Conservation (phyloP, 139 green algal species). For the Penium margaritaceum region DNA sequence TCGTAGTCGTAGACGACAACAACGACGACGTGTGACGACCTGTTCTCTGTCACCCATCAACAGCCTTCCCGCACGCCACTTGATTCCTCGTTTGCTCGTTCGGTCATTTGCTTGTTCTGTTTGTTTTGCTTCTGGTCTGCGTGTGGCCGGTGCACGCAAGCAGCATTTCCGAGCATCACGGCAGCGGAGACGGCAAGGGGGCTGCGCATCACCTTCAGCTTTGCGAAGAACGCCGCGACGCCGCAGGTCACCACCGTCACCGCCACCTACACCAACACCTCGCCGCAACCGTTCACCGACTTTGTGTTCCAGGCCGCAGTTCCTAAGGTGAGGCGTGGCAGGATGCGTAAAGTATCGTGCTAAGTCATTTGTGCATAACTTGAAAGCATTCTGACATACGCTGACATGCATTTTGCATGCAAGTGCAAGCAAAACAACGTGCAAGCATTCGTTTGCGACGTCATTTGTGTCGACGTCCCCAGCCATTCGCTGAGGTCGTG, state of each 20-base stretch:
- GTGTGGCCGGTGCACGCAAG: no score
- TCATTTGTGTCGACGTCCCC: no score
- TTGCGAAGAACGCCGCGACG: slow-evolving; percentile 51
- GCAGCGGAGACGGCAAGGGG: slow-evolving; percentile 63
- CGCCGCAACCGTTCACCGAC: slow-evolving; percentile 51
- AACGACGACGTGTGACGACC: not conserved
- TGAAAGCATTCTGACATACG: not conserved
- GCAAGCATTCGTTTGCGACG: not conserved
- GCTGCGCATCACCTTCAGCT: slow-evolving; percentile 60
- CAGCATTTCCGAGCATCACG: slow-evolving; percentile 47
- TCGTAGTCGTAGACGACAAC: not conserved
- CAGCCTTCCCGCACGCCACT: not conserved
- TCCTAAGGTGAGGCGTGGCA: slow-evolving; percentile 65
- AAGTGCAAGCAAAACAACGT: not conserved
- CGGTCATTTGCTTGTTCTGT: not conserved
- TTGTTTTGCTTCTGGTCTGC: not conserved
- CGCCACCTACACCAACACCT: slow-evolving; percentile 63
- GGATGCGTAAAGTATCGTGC: no score
- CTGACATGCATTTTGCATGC: not conserved
- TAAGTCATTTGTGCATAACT: no score
- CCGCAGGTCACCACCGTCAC: slow-evolving; percentile 57
- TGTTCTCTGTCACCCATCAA: not conserved
- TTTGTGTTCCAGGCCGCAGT: slow-evolving; percentile 88
- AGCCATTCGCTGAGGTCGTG: no score
- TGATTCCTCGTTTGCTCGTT: not conserved